Conservation (phyloP, 768 basidiomycete genomes). For the Dictyophora rubrovolvata region DNA sequence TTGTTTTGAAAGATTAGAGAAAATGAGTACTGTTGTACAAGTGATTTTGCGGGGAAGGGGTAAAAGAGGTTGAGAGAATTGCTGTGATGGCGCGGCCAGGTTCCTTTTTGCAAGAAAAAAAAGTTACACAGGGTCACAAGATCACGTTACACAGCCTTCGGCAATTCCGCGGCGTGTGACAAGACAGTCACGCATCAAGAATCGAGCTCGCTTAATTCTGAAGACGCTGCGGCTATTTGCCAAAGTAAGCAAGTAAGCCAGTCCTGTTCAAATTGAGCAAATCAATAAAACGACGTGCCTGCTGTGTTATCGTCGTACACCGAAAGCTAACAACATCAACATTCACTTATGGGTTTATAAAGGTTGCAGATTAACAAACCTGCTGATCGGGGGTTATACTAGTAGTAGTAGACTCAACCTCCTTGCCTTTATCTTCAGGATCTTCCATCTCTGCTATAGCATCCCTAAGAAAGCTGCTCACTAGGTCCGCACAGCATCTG, state of each 20-base stretch:
- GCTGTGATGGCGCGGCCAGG: not conserved
- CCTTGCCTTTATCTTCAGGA: not conserved
- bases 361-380: not conserved
- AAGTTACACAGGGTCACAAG: not conserved
- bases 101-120: not conserved
- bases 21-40: conserved; percentile 7
- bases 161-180: not conserved
- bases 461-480: conserved; percentile 20
- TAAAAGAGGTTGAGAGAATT: not conserved
- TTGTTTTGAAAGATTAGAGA: conserved; percentile 1
- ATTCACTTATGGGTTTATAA: not conserved
- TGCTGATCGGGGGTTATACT: not conserved
- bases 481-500: not conserved
- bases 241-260: not conserved
- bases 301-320: not conserved
- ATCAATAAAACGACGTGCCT: not conserved
- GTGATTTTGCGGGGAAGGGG: conserved; percentile 1
- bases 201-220: conserved; percentile 2
- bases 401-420: not conserved
- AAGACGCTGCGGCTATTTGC: not conserved
- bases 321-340: not conserved
- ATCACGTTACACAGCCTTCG: not conserved
- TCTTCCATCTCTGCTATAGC: conserved; percentile 41
- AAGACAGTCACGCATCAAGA: not conserved
- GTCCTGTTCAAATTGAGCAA: not conserved